Conservation (phyloP, 1,139 yeast genomes). For the Nadsonia starkeyi-henricii region DNA sequence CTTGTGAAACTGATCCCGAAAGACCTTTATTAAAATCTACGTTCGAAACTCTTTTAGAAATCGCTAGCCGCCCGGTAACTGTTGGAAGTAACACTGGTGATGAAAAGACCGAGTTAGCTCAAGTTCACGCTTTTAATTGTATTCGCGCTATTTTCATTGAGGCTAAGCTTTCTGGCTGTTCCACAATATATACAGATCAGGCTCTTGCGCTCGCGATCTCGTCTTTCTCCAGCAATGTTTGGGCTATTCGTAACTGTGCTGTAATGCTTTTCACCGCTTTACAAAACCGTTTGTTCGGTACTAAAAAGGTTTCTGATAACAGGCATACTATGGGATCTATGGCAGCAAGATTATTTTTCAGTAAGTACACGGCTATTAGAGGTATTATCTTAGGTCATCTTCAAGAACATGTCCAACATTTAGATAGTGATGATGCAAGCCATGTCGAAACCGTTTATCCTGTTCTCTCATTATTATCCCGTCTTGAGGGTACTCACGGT, state of each 20-base stretch:
- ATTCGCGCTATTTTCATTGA: slow-evolving; percentile 63
- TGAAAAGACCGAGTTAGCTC: slow-evolving; percentile 61
- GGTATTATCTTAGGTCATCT: slow-evolving; percentile 35
- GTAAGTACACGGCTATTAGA: slow-evolving; percentile 41
- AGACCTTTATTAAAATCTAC: slow-evolving; percentile 33
- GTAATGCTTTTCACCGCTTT: slow-evolving; percentile 83
- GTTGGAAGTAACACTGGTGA: slow-evolving; percentile 14
- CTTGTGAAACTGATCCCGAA: slow-evolving; percentile 33
- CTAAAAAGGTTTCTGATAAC: slow-evolving; percentile 26
- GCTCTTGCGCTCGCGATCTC: slow-evolving; percentile 48
- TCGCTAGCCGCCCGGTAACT: slow-evolving; percentile 36
- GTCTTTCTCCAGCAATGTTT: slow-evolving; percentile 49
- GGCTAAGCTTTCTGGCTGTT: slow-evolving; percentile 40
- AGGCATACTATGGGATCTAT: slow-evolving; percentile 25
- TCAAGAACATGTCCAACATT: slow-evolving; percentile 23
- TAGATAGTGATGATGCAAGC: slow-evolving; percentile 10
- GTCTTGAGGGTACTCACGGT: slow-evolving; percentile 47
- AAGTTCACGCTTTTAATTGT: slow-evolving; percentile 87
- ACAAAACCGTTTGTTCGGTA: slow-evolving; percentile 67
- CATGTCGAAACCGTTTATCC: slow-evolving; percentile 55
- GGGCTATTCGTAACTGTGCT: slow-evolving; percentile 88
- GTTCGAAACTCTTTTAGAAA: slow-evolving; percentile 34
- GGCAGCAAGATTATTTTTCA: slow-evolving; percentile 56
- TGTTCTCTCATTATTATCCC: slow-evolving; percentile 53
- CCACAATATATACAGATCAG: slow-evolving; percentile 39